Evolutionary conservation across 305 asterid genomes (phyloP).

Genomic region (Nicotiana rustica): DNA sequence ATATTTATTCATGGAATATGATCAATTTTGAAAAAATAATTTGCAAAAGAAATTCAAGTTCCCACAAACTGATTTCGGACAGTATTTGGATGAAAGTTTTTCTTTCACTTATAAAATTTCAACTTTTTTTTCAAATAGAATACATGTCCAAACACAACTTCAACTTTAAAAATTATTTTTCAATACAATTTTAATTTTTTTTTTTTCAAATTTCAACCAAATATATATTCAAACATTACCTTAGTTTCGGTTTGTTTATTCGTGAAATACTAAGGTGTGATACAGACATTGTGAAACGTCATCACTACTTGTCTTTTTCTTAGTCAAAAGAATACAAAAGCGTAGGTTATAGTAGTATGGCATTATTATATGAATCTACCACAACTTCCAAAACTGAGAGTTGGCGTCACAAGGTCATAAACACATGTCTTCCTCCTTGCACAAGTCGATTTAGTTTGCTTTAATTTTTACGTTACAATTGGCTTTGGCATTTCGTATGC

Average conservation of each 20-base stretch:
- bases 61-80: too few relatives aligned
- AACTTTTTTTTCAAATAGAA: too few relatives aligned
- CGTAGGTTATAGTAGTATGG: neutral
- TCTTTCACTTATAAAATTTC: too few relatives aligned
- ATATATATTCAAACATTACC: too few relatives aligned
- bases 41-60: too few relatives aligned
- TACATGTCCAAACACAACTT: too few relatives aligned
- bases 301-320: neutral
- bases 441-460: neutral
- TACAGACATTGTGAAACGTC: neutral
- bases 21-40: too few relatives aligned
- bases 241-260: neutral
- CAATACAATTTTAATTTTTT: too few relatives aligned
- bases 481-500: constrained; percentile 15
- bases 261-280: neutral
- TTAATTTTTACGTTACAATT: neutral
- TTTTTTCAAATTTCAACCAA: too few relatives aligned
- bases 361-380: neutral
- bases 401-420: constrained; percentile 6
- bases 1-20: too few relatives aligned
- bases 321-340: neutral
- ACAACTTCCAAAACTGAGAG: neutral
- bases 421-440: neutral
- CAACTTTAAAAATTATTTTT: too few relatives aligned
- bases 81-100: too few relatives aligned